Evolutionary conservation across 2,329 filamentous ascomycete species (phyloP).

Genomic region (Diaporthe ampelina): DNA sequence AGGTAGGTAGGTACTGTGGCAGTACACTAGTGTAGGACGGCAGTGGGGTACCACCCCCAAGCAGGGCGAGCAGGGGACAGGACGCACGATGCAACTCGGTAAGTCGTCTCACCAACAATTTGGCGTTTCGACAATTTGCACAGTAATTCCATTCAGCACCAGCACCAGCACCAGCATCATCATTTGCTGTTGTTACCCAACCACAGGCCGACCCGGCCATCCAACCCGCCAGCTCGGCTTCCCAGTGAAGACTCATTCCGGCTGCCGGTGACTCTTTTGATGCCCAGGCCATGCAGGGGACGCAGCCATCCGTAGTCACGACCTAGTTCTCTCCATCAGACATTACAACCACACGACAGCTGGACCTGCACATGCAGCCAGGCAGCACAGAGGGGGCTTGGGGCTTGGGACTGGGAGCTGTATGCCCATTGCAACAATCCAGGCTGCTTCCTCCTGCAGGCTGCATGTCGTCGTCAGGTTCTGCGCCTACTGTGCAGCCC

Average conservation of each 20-base stretch:
- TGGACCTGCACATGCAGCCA: no score
- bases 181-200: background rate
- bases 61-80: no score
- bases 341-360: no score
- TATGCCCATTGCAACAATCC: no score
- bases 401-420: no score
- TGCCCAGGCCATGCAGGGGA: no score
- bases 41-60: no score
- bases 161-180: no score
- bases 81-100: no score
- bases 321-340: background rate
- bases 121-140: background rate
- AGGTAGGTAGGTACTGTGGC: background rate
- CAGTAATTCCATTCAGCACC: background rate
- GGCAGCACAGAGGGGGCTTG: no score
- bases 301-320: no score
- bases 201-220: conserved; percentile 25
- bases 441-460: conserved; percentile 22
- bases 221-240: conserved; percentile 25
- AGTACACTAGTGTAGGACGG: no score
- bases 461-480: background rate
- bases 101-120: conserved; percentile 16
- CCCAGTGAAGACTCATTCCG: conserved; percentile 34
- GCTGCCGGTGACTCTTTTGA: conserved; percentile 34
- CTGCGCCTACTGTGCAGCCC: background rate